These are phyloP conservation scores for Aspergillus homomorphus DNA, from an alignment of 495 filamentous ascomycete species.

Conservation along the genomic window DNA sequence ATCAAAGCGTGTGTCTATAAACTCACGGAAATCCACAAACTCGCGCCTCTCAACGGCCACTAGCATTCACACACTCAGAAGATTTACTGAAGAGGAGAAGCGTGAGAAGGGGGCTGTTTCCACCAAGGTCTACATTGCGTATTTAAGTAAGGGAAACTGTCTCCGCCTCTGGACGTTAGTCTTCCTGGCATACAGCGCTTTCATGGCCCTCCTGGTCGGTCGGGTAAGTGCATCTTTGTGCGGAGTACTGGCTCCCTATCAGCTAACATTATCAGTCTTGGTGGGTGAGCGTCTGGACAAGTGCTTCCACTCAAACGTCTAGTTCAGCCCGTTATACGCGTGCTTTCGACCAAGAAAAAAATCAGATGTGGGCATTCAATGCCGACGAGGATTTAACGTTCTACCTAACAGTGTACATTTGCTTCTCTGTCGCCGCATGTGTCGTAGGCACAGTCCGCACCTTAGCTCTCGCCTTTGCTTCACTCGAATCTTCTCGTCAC, in stretches of 20 bases:
- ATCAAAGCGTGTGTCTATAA: constrained; percentile 14
- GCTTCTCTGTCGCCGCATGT: constrained; percentile 54
- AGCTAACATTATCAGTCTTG: constrained; percentile 46
- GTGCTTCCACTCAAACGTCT: constrained; percentile 21
- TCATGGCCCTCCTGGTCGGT: constrained; percentile 50
- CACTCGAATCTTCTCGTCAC: constrained; percentile 57
- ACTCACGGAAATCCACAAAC: neutral
- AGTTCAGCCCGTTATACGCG: neutral
- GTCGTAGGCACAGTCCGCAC: constrained; percentile 57
- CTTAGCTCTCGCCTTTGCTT: constrained; percentile 54
- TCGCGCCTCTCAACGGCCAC: constrained; percentile 10
- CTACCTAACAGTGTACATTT: constrained; percentile 66
- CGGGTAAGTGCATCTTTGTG: constrained; percentile 30
- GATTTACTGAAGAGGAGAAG: constrained; percentile 68
- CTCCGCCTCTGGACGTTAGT: constrained; percentile 57
- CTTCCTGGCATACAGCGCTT: constrained; percentile 48
- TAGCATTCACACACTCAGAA: constrained; percentile 38
- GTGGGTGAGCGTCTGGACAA: constrained; percentile 68
- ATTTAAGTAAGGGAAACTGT: constrained; percentile 62
- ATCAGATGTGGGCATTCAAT: neutral
- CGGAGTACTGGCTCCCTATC: neutral
- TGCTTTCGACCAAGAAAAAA: neutral
- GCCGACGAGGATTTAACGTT: constrained; percentile 31
- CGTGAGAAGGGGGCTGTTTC: constrained; percentile 63
- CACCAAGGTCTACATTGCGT: constrained; percentile 57